Base-by-base conservation (phyloP, 345 rosid genomes). In the Linum tenue region DNA sequence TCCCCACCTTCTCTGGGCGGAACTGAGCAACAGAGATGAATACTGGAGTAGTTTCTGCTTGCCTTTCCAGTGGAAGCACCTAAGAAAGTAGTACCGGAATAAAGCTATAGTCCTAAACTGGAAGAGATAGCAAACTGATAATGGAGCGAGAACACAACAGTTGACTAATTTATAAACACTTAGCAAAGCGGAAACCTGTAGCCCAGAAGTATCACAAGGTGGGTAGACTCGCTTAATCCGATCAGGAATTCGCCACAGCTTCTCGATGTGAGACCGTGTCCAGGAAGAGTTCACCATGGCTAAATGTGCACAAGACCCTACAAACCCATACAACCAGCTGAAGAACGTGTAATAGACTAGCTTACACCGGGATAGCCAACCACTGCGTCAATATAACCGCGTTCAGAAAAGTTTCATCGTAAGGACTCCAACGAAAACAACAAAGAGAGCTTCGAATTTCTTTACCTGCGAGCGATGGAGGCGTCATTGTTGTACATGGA, bases 1-100 rank as follows among this genome's bases (percentile, higher is more conserved):
- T 81, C 62, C 85, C 73, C 83, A 94, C 99, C 99, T 94, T 94
- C 91, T 94, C 99, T 58, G 97, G 99, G 73, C 97, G 97, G 80
- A 94, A 94, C 63, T 94, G 99, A 41, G 97, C 95, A 61, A 94
- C 92, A 0, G 96, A 94, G 70, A 94, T 86, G 58, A 94, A 76
- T 37, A 67, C 69, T 6, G 97, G 97, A 56, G 68, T 70, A 62
- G 17, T 69, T 72, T 77, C 72, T n/a, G 72, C 67, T 7, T 86
- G 70, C 77, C 97, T 79, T 81, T 86, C 85, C 76, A 88, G 72
- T 67, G 99, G 86, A 79, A 90, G 86, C 1, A 37, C 81, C 99
- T 94, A 3, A 62, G 82, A 57, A 57, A 22, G 60, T 2, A 31
- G 9, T 5, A 79, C 69, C 79, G 16, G 37, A 5, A 12, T 56